A percentile compares a stretch with the other conserved stretches of the same genome.
Evolutionary conservation across 208 protist genomes (phyloP).

Genomic region (Naegleria fowleri): DNA sequence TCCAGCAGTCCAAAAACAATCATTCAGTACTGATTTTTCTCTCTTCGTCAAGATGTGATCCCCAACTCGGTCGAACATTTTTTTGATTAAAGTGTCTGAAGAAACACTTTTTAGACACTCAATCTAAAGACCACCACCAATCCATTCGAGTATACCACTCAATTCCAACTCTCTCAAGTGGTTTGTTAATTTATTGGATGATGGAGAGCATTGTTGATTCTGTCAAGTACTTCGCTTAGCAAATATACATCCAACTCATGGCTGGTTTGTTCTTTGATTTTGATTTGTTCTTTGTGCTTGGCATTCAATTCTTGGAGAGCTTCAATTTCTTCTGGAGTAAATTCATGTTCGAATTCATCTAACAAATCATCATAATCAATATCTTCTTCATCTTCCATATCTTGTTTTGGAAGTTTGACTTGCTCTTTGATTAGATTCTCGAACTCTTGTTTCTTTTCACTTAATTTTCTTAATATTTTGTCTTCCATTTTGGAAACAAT

Average conservation of each 20-base stretch:
- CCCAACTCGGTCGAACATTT: neutral
- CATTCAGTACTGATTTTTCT: neutral
- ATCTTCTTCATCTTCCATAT: neutral
- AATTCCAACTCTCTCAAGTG: too few relatives aligned
- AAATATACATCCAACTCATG: neutral
- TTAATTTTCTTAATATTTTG: neutral
- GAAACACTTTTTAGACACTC: too few relatives aligned
- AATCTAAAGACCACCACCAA: too few relatives aligned
- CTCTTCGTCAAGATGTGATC: neutral
- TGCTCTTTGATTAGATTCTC: neutral
- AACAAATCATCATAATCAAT: neutral
- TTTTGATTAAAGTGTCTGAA: too few relatives aligned
- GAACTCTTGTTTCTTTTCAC: neutral
- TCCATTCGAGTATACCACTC: too few relatives aligned
- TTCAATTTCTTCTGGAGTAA: neutral
- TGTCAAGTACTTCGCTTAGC: neutral
- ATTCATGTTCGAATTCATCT: neutral
- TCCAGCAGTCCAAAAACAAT: neutral
- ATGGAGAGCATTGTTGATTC: neutral
- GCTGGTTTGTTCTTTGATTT: neutral
- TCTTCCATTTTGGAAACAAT: neutral
- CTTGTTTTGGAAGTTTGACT: neutral
- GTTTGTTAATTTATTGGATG: too few relatives aligned
- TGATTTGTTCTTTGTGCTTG: neutral
- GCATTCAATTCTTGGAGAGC: neutral